Conservation (phyloP, 1,284 basidiomycete species). For the Leucoagaricus sp. region DNA sequence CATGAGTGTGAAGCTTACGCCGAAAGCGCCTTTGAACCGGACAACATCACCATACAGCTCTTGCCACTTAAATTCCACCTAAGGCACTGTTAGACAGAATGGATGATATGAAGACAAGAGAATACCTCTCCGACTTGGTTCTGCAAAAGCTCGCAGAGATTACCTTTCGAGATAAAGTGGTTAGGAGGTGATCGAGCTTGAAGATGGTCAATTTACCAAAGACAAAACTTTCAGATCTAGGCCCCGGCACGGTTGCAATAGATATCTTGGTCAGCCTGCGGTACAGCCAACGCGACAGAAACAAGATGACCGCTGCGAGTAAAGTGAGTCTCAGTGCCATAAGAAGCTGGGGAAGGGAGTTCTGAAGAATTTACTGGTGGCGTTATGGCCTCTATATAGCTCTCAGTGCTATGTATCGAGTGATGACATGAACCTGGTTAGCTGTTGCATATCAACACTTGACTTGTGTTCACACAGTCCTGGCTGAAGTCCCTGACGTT, state of each 20-base stretch:
- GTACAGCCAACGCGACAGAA: conserved; percentile 21
- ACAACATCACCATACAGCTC: conserved; percentile 36
- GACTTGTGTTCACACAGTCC: conserved; percentile 6
- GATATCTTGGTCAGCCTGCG: conserved; percentile 26
- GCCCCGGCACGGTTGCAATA: conserved; percentile 34
- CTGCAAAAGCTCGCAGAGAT: conserved; percentile 30
- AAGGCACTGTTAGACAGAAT: not conserved
- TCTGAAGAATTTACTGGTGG: not conserved
- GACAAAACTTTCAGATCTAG: conserved; percentile 33
- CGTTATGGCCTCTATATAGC: conserved; percentile 1
- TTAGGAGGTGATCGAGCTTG: not conserved
- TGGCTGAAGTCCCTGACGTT: conserved; percentile 5
- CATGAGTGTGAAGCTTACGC: conserved; percentile 26
- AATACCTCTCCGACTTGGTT: conserved; percentile 33
- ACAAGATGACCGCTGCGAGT: not conserved
- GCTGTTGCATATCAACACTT: not conserved
- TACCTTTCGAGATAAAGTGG: conserved; percentile 24
- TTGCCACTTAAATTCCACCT: conserved; percentile 41
- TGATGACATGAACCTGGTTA: not conserved
- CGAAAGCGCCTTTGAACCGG: conserved; percentile 35
- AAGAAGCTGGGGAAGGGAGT: not conserved
- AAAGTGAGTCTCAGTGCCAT: conserved; percentile 14
- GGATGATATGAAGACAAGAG: not conserved
- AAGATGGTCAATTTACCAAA: conserved; percentile 23
- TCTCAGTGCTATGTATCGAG: not conserved